Evolutionary conservation across 805 yeast genomes (phyloP).

Genomic region (Kluyveromyces starmeri): DNA sequence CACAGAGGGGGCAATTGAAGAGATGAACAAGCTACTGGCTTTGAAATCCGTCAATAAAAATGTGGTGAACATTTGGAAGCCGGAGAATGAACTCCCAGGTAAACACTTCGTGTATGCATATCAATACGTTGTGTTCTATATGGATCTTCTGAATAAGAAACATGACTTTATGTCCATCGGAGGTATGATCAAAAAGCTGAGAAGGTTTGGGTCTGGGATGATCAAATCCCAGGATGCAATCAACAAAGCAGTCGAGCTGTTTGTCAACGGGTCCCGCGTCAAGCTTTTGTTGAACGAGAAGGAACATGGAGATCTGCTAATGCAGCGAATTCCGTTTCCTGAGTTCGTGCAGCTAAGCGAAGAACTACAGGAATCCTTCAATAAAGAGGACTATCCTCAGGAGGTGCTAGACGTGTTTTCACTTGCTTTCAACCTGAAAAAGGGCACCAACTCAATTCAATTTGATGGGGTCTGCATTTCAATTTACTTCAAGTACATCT

Average conservation of each 20-base stretch:
- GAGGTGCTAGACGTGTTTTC: slow-evolving; percentile 18
- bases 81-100: slow-evolving; percentile 86
- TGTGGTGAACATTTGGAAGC: slow-evolving; percentile 84
- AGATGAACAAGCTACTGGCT: slow-evolving; percentile 55
- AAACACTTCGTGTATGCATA: slow-evolving; percentile 75
- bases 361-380: slow-evolving; percentile 13
- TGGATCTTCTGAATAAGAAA: slow-evolving; percentile 43
- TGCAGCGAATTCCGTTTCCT: slow-evolving; percentile 21
- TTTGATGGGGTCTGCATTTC: slow-evolving; percentile 26
- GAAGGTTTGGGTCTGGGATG: slow-evolving; percentile 74
- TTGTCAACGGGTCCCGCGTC: slow-evolving; percentile 14
- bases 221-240: slow-evolving; percentile 30
- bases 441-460: slow-evolving; percentile 25
- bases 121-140: slow-evolving; percentile 57
- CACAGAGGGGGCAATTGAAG: slow-evolving; percentile 45
- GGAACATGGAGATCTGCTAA: slow-evolving; percentile 19
- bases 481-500: slow-evolving; percentile 24
- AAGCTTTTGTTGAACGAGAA: slow-evolving; percentile 20
- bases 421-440: slow-evolving; percentile 24
- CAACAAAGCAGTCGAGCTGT: slow-evolving; percentile 20
- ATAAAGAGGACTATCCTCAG: slow-evolving; percentile 11
- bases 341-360: slow-evolving; percentile 18
- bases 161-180: slow-evolving; percentile 53
- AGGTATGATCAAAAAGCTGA: slow-evolving; percentile 58
- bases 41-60: slow-evolving; percentile 61